Percentiles rank a stretch among this genome's conserved stretches.
These are phyloP conservation scores for Salix brachista DNA, from an alignment of 345 rosid species.

Conservation along the genomic window DNA sequence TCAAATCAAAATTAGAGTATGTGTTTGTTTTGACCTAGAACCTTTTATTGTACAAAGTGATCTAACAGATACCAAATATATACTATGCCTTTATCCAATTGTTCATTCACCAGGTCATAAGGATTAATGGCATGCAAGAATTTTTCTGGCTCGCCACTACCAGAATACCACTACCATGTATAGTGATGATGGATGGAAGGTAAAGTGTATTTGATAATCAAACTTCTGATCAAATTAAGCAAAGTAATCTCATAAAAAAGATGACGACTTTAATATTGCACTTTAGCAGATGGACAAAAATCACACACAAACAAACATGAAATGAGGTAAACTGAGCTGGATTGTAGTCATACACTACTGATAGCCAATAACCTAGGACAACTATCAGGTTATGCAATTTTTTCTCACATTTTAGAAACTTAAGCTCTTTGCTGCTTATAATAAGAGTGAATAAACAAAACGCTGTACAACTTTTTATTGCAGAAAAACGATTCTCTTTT, in stretches of 20 bases:
- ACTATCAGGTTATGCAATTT: not conserved
- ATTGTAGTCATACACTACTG: not conserved
- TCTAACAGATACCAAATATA: not conserved
- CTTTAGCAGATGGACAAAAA: not conserved
- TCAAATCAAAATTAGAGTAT: not conserved
- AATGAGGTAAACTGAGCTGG: not conserved
- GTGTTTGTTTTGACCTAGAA: not conserved
- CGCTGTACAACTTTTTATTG: not conserved
- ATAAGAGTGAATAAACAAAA: not conserved
- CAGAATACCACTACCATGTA: not conserved
- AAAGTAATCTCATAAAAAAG: not conserved
- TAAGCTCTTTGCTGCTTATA: not conserved
- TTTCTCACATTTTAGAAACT: not conserved
- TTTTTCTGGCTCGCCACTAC: not conserved
- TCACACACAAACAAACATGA: not conserved
- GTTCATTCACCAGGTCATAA: not conserved
- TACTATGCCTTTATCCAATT: not conserved
- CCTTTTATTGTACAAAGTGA: not conserved
- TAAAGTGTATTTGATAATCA: not conserved
- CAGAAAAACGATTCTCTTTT: not conserved
- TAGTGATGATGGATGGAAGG: not conserved
- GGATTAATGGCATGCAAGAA: not conserved
- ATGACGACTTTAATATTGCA: not conserved
- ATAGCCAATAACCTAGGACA: not conserved
- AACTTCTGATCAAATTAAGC: not conserved